These are phyloP conservation scores for Heritiera fomes DNA, from an alignment of 345 rosid species.

Conservation along the genomic window DNA sequence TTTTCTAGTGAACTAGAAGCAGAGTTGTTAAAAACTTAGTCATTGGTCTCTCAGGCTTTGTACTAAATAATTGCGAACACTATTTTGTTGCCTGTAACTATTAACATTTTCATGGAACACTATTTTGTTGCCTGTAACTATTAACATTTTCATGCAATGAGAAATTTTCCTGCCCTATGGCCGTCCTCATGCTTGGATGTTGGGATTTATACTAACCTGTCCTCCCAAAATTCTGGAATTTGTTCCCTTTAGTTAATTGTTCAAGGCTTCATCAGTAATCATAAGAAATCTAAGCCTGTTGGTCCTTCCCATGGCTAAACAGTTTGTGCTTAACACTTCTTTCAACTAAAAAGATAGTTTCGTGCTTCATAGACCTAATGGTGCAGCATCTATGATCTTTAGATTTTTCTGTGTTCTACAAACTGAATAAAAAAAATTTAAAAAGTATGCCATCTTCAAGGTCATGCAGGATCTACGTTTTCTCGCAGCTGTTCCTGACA, in stretches of 20 bases:
- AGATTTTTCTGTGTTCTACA: not conserved
- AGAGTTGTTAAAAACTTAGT: not conserved
- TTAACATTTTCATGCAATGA: not conserved
- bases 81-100: not conserved
- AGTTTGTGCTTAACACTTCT: not conserved
- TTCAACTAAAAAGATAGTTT: not conserved
- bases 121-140: not conserved
- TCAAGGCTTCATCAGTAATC: not conserved
- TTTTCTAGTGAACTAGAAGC: not conserved
- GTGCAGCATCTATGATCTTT: not conserved
- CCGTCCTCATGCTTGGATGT: not conserved
- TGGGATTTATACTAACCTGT: not conserved
- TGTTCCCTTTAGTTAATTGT: not conserved
- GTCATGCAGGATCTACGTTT: not conserved
- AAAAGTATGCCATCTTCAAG: not conserved
- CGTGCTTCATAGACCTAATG: not conserved
- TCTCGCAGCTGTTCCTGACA: not conserved
- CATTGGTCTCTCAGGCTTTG: not conserved
- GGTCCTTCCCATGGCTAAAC: not conserved
- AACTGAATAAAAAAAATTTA: not conserved
- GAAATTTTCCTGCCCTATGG: not conserved
- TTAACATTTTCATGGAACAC: not conserved
- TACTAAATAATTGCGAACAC: not conserved
- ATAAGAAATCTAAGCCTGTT: not conserved
- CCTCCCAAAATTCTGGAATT: not conserved